phyloP scores from a whole-genome alignment of 2,329 filamentous ascomycete species.

The Calonectria pauciramosa region DNA sequence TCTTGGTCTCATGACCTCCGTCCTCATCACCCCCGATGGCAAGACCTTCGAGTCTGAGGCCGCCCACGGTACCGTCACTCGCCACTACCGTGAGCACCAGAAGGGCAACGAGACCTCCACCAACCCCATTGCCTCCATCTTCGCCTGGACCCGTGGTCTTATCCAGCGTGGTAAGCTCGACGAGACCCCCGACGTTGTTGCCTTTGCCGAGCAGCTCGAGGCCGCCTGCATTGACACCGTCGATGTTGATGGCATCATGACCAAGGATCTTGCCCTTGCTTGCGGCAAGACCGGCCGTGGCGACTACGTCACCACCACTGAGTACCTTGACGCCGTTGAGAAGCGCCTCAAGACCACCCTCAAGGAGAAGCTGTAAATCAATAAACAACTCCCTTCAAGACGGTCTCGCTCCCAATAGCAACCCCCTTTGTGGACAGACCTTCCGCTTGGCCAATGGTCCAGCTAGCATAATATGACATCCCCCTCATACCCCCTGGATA shows the following conservation, averaged over 20 bases:
- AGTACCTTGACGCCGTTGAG: constrained; percentile 96
- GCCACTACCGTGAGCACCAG: constrained; percentile 99
- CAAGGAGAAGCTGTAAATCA: constrained; percentile 78
- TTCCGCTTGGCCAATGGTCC: constrained; percentile 31
- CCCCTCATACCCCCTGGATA: constrained; percentile 19
- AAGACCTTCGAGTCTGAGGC: constrained; percentile 98
- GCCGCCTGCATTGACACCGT: constrained; percentile 95
- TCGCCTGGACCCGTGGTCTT: constrained; percentile 97
- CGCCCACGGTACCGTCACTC: constrained; percentile 97
- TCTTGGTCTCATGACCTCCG: constrained; percentile 97
- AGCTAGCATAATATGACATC: constrained; percentile 29
- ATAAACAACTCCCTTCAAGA: constrained; percentile 21
- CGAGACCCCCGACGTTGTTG: constrained; percentile 89
- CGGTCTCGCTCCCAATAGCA: constrained; percentile 15
- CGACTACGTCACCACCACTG: constrained; percentile 90
- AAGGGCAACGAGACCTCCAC: constrained; percentile 98
- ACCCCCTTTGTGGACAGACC: constrained; percentile 16
- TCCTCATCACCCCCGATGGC: constrained; percentile 95
- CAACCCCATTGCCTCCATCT: constrained; percentile 99
- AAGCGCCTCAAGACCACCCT: constrained; percentile 85
- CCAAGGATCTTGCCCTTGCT: constrained; percentile 97
- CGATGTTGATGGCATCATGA: constrained; percentile 96
- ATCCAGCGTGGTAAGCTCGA: constrained; percentile 95
- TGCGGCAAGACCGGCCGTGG: constrained; percentile 88
- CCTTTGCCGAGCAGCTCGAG: constrained; percentile 93